Evolutionary conservation across 257 asterid genomes (phyloP), one percentile per base, ranked within the genome.

Genomic region (Salvia hispanica): DNA sequence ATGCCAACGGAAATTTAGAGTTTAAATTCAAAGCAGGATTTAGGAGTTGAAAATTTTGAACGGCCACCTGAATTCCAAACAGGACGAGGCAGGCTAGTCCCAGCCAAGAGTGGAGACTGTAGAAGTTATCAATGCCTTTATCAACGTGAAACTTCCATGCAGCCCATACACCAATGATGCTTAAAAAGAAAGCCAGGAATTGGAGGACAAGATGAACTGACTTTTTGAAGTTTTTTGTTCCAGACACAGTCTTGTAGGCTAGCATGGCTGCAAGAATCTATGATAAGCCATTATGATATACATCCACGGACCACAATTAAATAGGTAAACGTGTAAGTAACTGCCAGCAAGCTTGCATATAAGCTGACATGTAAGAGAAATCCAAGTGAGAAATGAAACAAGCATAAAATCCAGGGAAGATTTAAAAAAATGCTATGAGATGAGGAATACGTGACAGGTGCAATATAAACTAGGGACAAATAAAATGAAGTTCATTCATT

Each of bases 51-150:
- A 12, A 33, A 31, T 14, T 37, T 64, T 21, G 25, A 64, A 65
- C 6, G 25, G 5, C 4, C 31, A 69, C 97, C 96, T 91, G 97
- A 76, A 86, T 57, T 48, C 83, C 87, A 70, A 91, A 91, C 81
- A 91, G 73, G 82, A 84, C 66, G 33, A 88, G 81, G 76, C 96
- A 86, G 36, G 88, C 82, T 39, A 91, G 72, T 69, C 97, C 97
- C 39, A 91, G 81, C 96, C 97, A 91, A 5, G 96, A 91, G 85
- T 91, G 97, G 61, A 91, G 93, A 71, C 96, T 91, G 62, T 91
- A 91, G 78, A 86, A 89, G 77, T 86, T 82, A 70, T 88, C 96
- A 8, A 85, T 77, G 57, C 93, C 98, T 80, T 71, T 85, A 67
- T 85, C 95, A 18, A 58, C 79, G 77, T 91, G 97, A 77, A 86